These are phyloP conservation scores for Ceratocystis alfenasii DNA, from an alignment of 2,329 filamentous ascomycete genomes.

Conservation along the genomic window DNA sequence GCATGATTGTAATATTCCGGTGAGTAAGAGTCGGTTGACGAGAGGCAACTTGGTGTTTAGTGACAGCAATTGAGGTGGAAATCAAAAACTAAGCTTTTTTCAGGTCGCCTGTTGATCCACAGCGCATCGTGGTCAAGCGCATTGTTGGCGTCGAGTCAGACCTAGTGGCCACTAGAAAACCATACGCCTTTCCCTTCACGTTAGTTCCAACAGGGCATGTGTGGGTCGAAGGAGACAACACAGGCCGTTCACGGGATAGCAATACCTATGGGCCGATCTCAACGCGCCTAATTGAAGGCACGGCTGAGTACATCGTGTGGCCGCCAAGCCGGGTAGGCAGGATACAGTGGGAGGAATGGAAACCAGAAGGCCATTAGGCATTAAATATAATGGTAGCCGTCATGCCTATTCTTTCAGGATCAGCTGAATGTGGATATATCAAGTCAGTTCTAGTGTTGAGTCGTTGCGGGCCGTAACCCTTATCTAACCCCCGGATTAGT, in stretches of 20 bases:
- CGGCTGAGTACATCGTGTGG: conserved; percentile 59
- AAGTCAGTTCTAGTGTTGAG: neutral
- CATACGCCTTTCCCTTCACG: conserved; percentile 29
- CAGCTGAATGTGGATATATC: neutral
- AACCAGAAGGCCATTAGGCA: neutral
- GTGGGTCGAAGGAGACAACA: conserved; percentile 84
- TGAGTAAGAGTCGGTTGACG: conserved; percentile 29
- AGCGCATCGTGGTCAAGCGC: conserved; percentile 64
- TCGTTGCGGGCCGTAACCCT: neutral
- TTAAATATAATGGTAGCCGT: neutral
- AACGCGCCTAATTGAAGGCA: conserved; percentile 60
- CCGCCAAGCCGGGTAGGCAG: conserved; percentile 49
- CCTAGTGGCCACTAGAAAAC: conserved; percentile 16
- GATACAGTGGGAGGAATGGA: conserved; percentile 28
- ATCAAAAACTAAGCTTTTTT: neutral
- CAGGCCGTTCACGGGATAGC: conserved; percentile 49
- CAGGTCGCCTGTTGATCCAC: conserved; percentile 60
- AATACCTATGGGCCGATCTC: conserved; percentile 83
- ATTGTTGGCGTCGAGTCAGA: conserved; percentile 75
- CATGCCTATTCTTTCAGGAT: neutral
- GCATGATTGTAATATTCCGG: conserved; percentile 65
- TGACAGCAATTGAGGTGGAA: too few relatives aligned
- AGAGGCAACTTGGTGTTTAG: neutral
- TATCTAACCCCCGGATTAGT: neutral
- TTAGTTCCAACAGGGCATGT: conserved; percentile 72